phyloP scores from a whole-genome alignment of 352 stramenopile genomes.

The Globisporangium perplexum region DNA sequence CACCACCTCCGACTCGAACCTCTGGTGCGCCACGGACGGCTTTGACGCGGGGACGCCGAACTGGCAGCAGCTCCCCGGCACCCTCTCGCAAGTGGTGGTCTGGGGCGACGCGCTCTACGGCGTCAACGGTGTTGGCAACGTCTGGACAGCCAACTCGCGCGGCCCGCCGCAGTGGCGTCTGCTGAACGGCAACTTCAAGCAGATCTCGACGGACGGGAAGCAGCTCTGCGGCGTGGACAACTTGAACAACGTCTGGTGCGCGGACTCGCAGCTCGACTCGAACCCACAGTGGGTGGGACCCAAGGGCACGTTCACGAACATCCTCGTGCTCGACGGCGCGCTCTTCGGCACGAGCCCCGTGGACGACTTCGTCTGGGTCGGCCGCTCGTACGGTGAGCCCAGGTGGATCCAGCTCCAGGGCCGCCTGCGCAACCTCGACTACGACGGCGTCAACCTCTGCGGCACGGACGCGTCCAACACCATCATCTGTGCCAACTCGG shows the following conservation, averaged over 20 bases:
- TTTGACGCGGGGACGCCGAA: conserved; percentile 13
- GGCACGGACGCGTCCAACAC: conserved; percentile 12
- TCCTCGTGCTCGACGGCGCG: conserved; percentile 13
- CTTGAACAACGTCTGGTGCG: conserved; percentile 19
- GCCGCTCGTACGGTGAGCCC: conserved; percentile 13
- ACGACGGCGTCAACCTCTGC: conserved; percentile 18
- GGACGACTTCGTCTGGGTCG: conserved; percentile 16
- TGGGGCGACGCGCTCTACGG: conserved; percentile 19
- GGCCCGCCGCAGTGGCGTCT: conserved; percentile 10
- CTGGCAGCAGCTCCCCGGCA: conserved; percentile 16
- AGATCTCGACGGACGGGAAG: conserved; percentile 24
- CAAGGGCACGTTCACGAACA: neutral
- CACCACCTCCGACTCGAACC: conserved; percentile 5
- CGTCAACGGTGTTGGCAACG: conserved; percentile 15
- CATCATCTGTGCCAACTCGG: conserved; percentile 14
- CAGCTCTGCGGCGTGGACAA: conserved; percentile 18
- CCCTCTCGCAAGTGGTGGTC: conserved; percentile 18
- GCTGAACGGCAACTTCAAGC: conserved; percentile 14
- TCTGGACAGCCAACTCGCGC: conserved; percentile 11
- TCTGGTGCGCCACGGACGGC: conserved; percentile 13
- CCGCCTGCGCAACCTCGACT: conserved; percentile 21
- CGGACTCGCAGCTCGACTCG: conserved; percentile 13
- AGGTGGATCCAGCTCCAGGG: conserved; percentile 17
- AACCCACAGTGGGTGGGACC: conserved; percentile 9
- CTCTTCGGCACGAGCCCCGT: conserved; percentile 3